Percentiles rank a stretch among this genome's conserved stretches.
phyloP scores from a whole-genome alignment of 2,329 filamentous ascomycete genomes.

The Pseudogymnoascus sp. region DNA sequence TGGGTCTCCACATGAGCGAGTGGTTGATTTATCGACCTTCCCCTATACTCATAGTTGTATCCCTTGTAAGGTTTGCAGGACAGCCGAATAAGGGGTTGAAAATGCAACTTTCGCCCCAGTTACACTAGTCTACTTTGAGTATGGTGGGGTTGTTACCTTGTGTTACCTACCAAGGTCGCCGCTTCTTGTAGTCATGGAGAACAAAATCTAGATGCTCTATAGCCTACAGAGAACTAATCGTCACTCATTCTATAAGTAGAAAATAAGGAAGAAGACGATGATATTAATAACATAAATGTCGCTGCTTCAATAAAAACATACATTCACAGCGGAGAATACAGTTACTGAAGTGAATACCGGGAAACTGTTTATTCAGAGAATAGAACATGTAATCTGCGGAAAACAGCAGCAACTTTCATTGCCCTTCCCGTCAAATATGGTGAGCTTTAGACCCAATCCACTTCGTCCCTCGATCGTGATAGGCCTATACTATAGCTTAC shows the following conservation, averaged over 20 bases:
- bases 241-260: too few relatives aligned
- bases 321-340: neutral
- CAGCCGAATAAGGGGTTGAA: neutral
- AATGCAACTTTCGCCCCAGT: neutral
- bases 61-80: neutral
- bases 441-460: neutral
- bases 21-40: neutral
- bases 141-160: neutral
- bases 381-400: neutral
- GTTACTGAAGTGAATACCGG: neutral
- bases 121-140: neutral
- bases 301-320: neutral
- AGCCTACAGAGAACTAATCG: too few relatives aligned
- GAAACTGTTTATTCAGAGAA: neutral
- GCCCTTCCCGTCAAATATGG: neutral
- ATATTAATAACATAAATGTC: neutral
- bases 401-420: neutral
- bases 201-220: neutral
- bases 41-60: neutral
- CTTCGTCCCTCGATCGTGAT: neutral
- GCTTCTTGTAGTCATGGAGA: neutral
- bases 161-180: neutral
- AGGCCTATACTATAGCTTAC: neutral
- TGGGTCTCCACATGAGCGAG: conserved; percentile 1
- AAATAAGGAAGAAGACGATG: too few relatives aligned